These are phyloP conservation scores for Chamaecyparis obtusa DNA, from an alignment of 75 land plant genomes.

Conservation along the genomic window DNA sequence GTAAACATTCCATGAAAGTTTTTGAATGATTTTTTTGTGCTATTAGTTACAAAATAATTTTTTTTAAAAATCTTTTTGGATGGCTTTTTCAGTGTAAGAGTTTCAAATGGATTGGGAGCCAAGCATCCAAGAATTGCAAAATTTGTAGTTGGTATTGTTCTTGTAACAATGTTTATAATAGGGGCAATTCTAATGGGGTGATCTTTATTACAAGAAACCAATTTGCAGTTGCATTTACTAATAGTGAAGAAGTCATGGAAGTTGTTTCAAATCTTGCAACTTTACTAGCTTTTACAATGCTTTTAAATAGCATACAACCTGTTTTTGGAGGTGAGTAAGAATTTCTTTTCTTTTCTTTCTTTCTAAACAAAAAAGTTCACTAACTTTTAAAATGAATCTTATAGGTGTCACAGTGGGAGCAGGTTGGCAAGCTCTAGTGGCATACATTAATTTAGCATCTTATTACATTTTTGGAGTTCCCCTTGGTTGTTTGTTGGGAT, in stretches of 20 bases:
- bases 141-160: conserved; percentile 21
- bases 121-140: conserved; percentile 25
- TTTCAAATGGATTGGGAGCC: no score
- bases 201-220: conserved; percentile 15
- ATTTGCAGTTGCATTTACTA: conserved; percentile 25
- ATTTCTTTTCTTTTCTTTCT: no score
- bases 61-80: neutral
- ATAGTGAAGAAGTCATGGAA: conserved; percentile 14
- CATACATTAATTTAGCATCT: conserved; percentile 16
- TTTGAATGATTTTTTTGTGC: conserved; percentile 6
- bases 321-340: conserved; percentile 15
- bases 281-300: conserved; percentile 23
- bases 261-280: conserved; percentile 13
- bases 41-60: no score
- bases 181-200: conserved; percentile 17
- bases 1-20: no score
- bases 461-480: conserved; percentile 25
- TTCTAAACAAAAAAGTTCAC: neutral
- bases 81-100: no score
- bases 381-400: neutral
- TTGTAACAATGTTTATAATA: conserved; percentile 17
- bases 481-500: conserved; percentile 9
- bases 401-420: conserved; percentile 20
- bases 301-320: conserved; percentile 26
- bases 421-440: conserved; percentile 23